Base-by-base conservation (phyloP, 1,139 yeast genomes). In the Casaregolazyma lundiana region DNA sequence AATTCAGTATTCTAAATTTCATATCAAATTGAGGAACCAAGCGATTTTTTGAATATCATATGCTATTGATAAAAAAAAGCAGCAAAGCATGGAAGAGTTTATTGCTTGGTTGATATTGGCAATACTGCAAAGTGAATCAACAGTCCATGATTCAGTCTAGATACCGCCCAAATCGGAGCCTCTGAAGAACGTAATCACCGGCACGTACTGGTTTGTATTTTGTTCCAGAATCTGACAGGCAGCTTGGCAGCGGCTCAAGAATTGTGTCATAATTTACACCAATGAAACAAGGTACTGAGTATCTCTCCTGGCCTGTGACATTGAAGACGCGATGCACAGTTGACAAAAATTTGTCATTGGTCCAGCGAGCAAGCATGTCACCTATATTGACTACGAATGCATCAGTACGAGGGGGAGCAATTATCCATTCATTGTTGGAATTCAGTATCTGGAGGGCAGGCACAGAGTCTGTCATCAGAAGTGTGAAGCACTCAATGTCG, bases 401-500 rank as follows among this genome's bases (percentile, higher is more conserved):
- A 6, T 62, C 63, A 3, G 53, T 53, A 11, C 58, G 53, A 9
- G 64, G 65, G 3, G 64, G 65, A 1, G 63, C 69, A 24, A 56
- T 50, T 16, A 66, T 56, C 61, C 67, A 66, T 30, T 57, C 54
- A 9, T 60, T 58, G 17, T 59, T 50, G 44, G 61, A 59, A 47
- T 59, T 63, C 38, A 64, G 52, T 9, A 67, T 70, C 48, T 67
- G 68, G 18, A 67, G 55, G 1, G 69, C 69, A 19, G 61, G 60
- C 5, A 55, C 56, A 22, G 61, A 47, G 35, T 49, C 51, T 30
- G 55, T 57, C 38, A 45, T 50, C 18, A 69, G 57, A 48, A 68
- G 57, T 0, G 72, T 68, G 36, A 68, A 50, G 15, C 66, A 59
- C 30, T 68, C 71, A 46, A 65, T 66, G 49, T 69, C 73, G 4